These are phyloP conservation scores for Colletotrichum lentis DNA, from an alignment of 2,329 filamentous ascomycete genomes.

Conservation along the genomic window DNA sequence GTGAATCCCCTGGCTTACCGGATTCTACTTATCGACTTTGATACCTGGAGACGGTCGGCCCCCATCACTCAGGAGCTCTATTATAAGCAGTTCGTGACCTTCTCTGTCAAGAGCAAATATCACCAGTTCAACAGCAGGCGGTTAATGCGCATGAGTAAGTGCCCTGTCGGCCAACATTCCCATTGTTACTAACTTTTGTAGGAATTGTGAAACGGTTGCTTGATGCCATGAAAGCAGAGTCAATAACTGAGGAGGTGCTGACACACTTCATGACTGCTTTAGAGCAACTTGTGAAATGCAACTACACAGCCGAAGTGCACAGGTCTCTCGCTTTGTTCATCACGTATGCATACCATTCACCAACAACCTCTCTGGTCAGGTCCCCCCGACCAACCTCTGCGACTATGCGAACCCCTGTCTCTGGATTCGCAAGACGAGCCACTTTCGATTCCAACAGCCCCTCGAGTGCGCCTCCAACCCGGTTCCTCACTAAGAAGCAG, in stretches of 20 bases:
- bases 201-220: slow-evolving; percentile 89
- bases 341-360: slow-evolving; percentile 83
- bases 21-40: slow-evolving; percentile 88
- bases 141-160: slow-evolving; percentile 86
- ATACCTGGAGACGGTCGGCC: slow-evolving; percentile 87
- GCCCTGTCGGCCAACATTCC: slow-evolving; percentile 14
- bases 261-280: slow-evolving; percentile 82
- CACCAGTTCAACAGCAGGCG: slow-evolving; percentile 91
- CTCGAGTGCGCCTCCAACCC: slow-evolving; percentile 46
- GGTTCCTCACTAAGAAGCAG: slow-evolving; percentile 68
- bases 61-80: slow-evolving; percentile 84
- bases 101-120: slow-evolving; percentile 89
- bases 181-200: slow-evolving; percentile 48
- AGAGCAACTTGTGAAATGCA: slow-evolving; percentile 79
- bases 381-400: slow-evolving; percentile 58
- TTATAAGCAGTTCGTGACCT: slow-evolving; percentile 89
- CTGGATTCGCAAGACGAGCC: slow-evolving; percentile 49
- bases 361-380: slow-evolving; percentile 57
- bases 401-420: slow-evolving; percentile 53
- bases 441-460: slow-evolving; percentile 46
- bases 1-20: slow-evolving; percentile 95
- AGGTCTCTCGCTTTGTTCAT: slow-evolving; percentile 90
- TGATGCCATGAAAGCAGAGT: slow-evolving; percentile 88
- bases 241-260: slow-evolving; percentile 75
- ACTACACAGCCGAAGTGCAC: slow-evolving; percentile 83